These are phyloP conservation scores for Myxozyma mucilagina DNA, from an alignment of 805 yeast species.

Conservation along the genomic window DNA sequence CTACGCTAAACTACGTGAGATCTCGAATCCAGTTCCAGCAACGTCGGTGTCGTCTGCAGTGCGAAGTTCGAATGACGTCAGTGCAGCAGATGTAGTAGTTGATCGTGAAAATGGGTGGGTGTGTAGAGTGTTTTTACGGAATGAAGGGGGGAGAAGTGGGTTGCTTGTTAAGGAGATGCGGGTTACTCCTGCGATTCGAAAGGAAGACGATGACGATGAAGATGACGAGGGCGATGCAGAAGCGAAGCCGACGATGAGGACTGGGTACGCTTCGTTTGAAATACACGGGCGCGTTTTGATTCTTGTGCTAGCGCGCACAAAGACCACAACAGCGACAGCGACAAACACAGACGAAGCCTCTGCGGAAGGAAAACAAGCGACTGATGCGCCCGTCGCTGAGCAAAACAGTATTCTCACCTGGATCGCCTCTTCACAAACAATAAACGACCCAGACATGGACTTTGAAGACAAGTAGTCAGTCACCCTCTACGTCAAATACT, in stretches of 20 bases:
- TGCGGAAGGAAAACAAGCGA: background rate
- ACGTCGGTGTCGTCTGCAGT: too few relatives aligned
- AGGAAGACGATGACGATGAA: background rate
- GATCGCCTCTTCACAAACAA: too few relatives aligned
- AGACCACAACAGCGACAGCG: background rate
- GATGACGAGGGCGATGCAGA: conserved; percentile 9
- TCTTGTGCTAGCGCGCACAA: conserved; percentile 3
- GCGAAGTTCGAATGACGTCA: background rate
- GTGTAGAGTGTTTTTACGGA: conserved; percentile 5
- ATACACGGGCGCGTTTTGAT: conserved; percentile 14
- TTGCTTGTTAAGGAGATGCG: conserved; percentile 6
- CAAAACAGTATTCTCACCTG: background rate
- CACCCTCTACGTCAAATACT: too few relatives aligned
- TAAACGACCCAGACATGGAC: background rate
- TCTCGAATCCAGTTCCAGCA: background rate
- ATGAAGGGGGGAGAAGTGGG: background rate
- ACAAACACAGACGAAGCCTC: too few relatives aligned
- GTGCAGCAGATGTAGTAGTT: conserved; percentile 1
- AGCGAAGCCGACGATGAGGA: conserved; percentile 11
- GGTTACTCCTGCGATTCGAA: background rate
- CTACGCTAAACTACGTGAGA: background rate
- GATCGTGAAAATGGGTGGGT: conserved; percentile 4
- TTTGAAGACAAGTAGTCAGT: background rate
- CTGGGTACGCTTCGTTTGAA: conserved; percentile 4
- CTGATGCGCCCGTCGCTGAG: background rate